Percentiles rank a stretch among this genome's conserved stretches.
Conservation (phyloP, 2,329 filamentous ascomycete genomes). For the Blastomyces gilchristii region DNA sequence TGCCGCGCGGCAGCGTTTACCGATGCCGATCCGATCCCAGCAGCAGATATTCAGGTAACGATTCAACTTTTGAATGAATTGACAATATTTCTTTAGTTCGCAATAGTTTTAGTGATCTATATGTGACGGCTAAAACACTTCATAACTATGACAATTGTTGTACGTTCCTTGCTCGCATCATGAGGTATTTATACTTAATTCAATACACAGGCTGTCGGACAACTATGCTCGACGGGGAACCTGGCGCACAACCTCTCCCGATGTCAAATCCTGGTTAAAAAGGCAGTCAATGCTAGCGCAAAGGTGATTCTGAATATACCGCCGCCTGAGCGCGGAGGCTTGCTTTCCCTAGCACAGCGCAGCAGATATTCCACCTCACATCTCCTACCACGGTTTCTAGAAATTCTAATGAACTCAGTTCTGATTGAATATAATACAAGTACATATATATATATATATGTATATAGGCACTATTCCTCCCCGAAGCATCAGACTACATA, state of each 20-base stretch:
- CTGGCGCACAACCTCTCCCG: constrained; percentile 70
- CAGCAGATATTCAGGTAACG: not conserved
- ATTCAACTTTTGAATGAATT: not conserved
- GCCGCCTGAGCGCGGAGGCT: not conserved
- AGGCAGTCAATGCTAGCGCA: constrained; percentile 65
- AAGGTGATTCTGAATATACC: constrained; percentile 45
- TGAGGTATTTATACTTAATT: not conserved
- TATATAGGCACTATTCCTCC: constrained; percentile 67
- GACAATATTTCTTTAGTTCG: not conserved
- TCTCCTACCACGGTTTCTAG: too few relatives aligned
- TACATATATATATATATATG: constrained; percentile 4
- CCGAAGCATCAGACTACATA: constrained; percentile 87
- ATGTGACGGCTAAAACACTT: not conserved
- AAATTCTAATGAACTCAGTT: constrained; percentile 1
- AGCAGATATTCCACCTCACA: not conserved
- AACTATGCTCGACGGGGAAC: constrained; percentile 75
- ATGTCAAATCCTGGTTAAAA: constrained; percentile 60
- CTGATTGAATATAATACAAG: constrained; percentile 5
- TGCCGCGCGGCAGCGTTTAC: too few relatives aligned
- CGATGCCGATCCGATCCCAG: too few relatives aligned
- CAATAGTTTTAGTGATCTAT: not conserved
- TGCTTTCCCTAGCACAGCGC: too few relatives aligned
- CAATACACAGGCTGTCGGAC: constrained; percentile 62
- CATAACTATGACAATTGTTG: constrained; percentile 14
- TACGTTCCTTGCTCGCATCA: constrained; percentile 1